These are phyloP conservation scores for Botrytis cinerea DNA, from an alignment of 2,329 filamentous ascomycete genomes.

Conservation along the genomic window DNA sequence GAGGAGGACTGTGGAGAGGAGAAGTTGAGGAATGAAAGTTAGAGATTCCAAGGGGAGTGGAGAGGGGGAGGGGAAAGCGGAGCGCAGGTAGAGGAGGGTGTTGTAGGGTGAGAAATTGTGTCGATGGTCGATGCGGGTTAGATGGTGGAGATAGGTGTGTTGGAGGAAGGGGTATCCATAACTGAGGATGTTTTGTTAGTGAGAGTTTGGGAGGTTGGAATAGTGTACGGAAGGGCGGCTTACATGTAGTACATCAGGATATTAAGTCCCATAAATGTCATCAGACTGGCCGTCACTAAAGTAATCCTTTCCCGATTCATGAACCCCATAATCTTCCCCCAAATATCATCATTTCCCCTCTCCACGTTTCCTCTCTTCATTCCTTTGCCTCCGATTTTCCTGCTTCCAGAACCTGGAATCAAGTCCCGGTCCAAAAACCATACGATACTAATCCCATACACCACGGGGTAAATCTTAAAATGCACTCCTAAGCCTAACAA, in stretches of 20 bases:
- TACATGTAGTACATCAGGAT: slow-evolving; percentile 74
- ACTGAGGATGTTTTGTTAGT: slow-evolving; percentile 43
- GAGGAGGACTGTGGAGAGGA: slow-evolving; percentile 76
- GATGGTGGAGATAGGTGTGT: slow-evolving; percentile 91
- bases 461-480: slow-evolving; percentile 98
- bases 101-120: slow-evolving; percentile 99
- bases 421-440: slow-evolving; percentile 73
- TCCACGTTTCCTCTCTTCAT: background rate
- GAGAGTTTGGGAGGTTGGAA: background rate
- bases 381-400: slow-evolving; percentile 45
- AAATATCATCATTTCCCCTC: background rate
- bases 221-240: slow-evolving; percentile 37
- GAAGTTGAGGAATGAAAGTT: slow-evolving; percentile 85
- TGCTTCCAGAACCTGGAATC: slow-evolving; percentile 64
- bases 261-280: slow-evolving; percentile 75
- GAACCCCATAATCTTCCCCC: slow-evolving; percentile 28
- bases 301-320: slow-evolving; percentile 17
- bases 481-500: slow-evolving; percentile 85
- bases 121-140: slow-evolving; percentile 90
- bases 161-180: slow-evolving; percentile 81
- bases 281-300: slow-evolving; percentile 64
- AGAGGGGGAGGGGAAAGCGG: slow-evolving; percentile 52
- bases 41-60: slow-evolving; percentile 66
- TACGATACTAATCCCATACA: slow-evolving; percentile 80
- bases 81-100: slow-evolving; percentile 82